Conservation (phyloP, 2,329 filamentous ascomycete genomes). For the Pseudogymnoascus sp. region DNA sequence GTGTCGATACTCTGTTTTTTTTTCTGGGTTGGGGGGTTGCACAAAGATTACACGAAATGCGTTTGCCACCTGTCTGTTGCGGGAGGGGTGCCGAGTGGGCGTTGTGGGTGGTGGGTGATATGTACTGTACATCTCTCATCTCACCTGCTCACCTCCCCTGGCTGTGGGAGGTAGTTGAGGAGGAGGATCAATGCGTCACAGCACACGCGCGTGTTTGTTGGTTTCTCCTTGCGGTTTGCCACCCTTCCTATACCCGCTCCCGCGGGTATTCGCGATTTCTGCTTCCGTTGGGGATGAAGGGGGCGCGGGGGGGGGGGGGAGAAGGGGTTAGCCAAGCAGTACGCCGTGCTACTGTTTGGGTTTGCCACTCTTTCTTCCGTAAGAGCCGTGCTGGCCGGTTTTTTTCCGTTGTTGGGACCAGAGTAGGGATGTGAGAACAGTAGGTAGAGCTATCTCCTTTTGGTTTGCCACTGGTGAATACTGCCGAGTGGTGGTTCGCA, state of each 20-base stretch:
- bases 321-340: neutral
- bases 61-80: no score
- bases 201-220: neutral
- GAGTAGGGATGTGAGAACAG: neutral
- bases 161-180: no score
- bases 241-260: neutral
- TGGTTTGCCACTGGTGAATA: neutral
- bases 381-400: neutral
- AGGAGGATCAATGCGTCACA: neutral
- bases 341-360: neutral
- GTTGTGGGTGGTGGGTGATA: no score
- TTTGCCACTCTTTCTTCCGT: neutral
- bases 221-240: neutral
- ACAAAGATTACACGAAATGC: no score
- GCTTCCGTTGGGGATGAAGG: neutral
- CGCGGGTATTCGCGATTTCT: neutral
- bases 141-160: neutral
- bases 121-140: neutral
- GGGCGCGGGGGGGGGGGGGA: no score
- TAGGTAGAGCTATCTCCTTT: neutral
- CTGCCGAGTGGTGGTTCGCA: neutral
- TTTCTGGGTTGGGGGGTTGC: no score
- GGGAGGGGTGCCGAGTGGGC: neutral
- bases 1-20: no score
- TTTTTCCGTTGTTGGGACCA: neutral